Evolutionary conservation across 176 grass and related monocot genomes (phyloP), one percentile per base, ranked within the genome.

Genomic region (Microstegium vimineum): DNA sequence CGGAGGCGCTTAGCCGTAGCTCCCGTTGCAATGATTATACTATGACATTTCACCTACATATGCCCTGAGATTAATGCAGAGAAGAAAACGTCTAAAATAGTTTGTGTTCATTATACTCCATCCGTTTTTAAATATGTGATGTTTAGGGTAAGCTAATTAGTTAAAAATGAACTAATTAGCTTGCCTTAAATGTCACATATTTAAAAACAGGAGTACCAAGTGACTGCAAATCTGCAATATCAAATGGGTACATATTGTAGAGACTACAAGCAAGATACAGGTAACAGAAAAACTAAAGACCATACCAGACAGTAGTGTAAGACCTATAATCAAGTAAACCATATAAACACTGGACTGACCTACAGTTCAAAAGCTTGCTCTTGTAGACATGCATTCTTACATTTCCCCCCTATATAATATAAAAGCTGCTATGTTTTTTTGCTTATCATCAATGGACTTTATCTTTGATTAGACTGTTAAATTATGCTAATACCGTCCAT

Each of bases 1-100:
- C 60, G 46, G 30, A 99, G 85, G 46, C 91, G 90, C 71, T 94
- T 92, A 59, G 96, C 96, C 73, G 80, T 93, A 14, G 96, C 96
- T 83, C 96, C 96, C 69, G 96, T 99, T 80, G 96, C 96, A 82
- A 99, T 88, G 20, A 99, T 94, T 86, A 99, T 2, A 89, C 89
- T 94, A 71, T 95, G 83, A 23, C 81, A 95, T 81, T 90, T 99
- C 40, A 99, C 93, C 96, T 99, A 79, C 57, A 89, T 38, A 82
- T 46, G 56, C 2, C 32, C 51, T 81, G 16, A 82, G 16, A 86
- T 89, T 32, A 88, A 66, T 25, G 40, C 54, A 71, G 74, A 6
- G 20, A 68, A 62, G 75, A 83, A 37, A 27, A 14, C 56, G 31
- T 59, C 63, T 72, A 67, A 36, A 35, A 23, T 23, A 38, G 46